Evolutionary conservation across 306 rosid species (phyloP).

Genomic region (Hippophae tibetana): DNA sequence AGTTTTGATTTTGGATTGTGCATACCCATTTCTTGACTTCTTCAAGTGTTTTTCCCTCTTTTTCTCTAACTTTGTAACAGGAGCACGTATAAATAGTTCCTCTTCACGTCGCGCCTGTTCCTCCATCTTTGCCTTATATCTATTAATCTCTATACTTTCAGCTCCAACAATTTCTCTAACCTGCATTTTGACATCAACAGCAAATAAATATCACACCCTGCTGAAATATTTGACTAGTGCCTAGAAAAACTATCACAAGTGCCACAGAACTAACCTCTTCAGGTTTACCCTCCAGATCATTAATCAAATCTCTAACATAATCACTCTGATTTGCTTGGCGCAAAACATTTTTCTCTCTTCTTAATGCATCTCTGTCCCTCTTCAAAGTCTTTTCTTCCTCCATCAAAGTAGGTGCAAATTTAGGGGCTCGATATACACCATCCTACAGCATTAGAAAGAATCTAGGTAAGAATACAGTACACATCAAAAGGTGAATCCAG

Average conservation of each 20-base stretch:
- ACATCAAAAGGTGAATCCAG: neutral
- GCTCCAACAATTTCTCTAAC: conserved; percentile 53
- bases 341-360: conserved; percentile 56
- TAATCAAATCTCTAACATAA: conserved; percentile 48
- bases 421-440: conserved; percentile 44
- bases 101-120: conserved; percentile 71
- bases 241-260: conserved; percentile 7
- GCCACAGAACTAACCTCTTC: conserved; percentile 56
- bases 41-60: conserved; percentile 58
- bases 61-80: conserved; percentile 62
- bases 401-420: conserved; percentile 63
- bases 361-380: conserved; percentile 54
- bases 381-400: conserved; percentile 49
- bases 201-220: conserved; percentile 6
- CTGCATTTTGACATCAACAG: conserved; percentile 34
- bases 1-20: neutral
- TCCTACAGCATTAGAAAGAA: conserved; percentile 28
- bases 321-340: conserved; percentile 51
- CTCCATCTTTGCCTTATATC: conserved; percentile 47
- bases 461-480: conserved; percentile 10
- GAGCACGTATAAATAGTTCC: conserved; percentile 68
- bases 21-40: conserved; percentile 80
- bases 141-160: conserved; percentile 54
- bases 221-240: conserved; percentile 10
- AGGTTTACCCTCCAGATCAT: conserved; percentile 70